phyloP scores from a whole-genome alignment of 2,329 filamentous ascomycete genomes.

The Venturia carpophila region DNA sequence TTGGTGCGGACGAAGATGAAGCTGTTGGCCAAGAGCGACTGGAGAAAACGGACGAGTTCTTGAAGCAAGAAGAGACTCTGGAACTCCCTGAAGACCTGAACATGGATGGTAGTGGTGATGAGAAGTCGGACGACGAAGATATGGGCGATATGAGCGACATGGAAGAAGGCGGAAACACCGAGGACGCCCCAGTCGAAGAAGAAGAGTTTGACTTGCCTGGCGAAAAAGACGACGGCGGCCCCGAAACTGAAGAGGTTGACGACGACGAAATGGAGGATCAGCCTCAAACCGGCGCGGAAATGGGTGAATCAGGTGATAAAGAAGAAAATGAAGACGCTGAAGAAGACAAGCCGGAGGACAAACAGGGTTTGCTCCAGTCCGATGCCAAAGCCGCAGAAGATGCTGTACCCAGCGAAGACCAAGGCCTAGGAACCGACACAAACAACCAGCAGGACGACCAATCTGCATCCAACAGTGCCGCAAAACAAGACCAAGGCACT shows the following conservation, averaged over 20 bases:
- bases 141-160: slow-evolving; percentile 43
- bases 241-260: slow-evolving; percentile 32
- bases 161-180: slow-evolving; percentile 41
- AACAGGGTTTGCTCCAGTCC: slow-evolving; percentile 38
- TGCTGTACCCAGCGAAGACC: slow-evolving; percentile 54
- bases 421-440: slow-evolving; percentile 57
- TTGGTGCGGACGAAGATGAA: slow-evolving; percentile 39
- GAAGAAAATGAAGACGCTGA: slow-evolving; percentile 39
- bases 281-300: slow-evolving; percentile 31
- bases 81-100: slow-evolving; percentile 86
- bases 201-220: slow-evolving; percentile 39
- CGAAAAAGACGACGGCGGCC: slow-evolving; percentile 34
- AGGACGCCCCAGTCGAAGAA: slow-evolving; percentile 32
- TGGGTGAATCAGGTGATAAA: slow-evolving; percentile 39
- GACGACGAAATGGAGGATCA: slow-evolving; percentile 30
- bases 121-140: slow-evolving; percentile 21
- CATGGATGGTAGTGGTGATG: slow-evolving; percentile 58
- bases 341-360: slow-evolving; percentile 34
- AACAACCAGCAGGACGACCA: slow-evolving; percentile 56
- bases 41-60: slow-evolving; percentile 63
- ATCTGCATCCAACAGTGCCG: slow-evolving; percentile 45
- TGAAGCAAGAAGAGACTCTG: slow-evolving; percentile 72
- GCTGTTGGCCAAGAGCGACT: slow-evolving; percentile 58
- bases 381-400: slow-evolving; percentile 51
- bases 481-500: slow-evolving; percentile 57